phyloP scores from a whole-genome alignment of 2,329 filamentous ascomycete genomes.

The Lecanicillium sp. region DNA sequence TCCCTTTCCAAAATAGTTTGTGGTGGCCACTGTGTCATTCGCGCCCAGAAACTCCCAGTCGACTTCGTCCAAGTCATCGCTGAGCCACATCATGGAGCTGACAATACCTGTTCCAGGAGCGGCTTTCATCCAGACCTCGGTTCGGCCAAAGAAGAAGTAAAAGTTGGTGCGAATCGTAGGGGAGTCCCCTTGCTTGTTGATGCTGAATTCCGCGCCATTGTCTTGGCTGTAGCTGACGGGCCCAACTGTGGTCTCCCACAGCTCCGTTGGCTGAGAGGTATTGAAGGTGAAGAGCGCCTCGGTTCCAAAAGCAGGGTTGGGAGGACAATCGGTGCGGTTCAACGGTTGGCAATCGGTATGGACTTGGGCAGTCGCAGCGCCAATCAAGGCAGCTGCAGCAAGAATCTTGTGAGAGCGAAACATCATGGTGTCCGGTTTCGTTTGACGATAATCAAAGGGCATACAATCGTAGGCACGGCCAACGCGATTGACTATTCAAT shows the following conservation, averaged over 20 bases:
- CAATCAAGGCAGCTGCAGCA: conserved; percentile 28
- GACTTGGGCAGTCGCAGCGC: conserved; percentile 60
- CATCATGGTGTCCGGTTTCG: conserved; percentile 14
- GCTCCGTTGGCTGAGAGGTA: conserved; percentile 43
- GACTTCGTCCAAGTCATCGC: conserved; percentile 77
- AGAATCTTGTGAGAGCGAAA: conserved; percentile 20
- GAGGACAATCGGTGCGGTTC: conserved; percentile 56
- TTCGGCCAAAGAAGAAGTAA: conserved; percentile 78
- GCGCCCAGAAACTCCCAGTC: conserved; percentile 78
- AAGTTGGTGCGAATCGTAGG: conserved; percentile 73
- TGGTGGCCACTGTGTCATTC: conserved; percentile 53
- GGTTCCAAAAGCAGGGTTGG: conserved; percentile 62
- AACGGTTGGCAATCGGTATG: conserved; percentile 71
- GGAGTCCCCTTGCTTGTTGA: conserved; percentile 62
- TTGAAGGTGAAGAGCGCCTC: conserved; percentile 58
- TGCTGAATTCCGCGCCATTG: conserved; percentile 62
- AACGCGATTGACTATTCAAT: too few relatives aligned
- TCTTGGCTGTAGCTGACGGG: conserved; percentile 51
- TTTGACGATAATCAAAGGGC: too few relatives aligned
- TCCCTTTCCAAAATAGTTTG: conserved; percentile 77
- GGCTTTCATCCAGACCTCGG: conserved; percentile 71
- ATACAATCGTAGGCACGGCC: too few relatives aligned
- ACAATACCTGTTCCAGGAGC: conserved; percentile 69
- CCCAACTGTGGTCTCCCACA: conserved; percentile 65
- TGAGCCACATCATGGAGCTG: conserved; percentile 74